These are phyloP conservation scores for Ilex aquifolium DNA, from an alignment of 257 asterid species.

Conservation along the genomic window DNA sequence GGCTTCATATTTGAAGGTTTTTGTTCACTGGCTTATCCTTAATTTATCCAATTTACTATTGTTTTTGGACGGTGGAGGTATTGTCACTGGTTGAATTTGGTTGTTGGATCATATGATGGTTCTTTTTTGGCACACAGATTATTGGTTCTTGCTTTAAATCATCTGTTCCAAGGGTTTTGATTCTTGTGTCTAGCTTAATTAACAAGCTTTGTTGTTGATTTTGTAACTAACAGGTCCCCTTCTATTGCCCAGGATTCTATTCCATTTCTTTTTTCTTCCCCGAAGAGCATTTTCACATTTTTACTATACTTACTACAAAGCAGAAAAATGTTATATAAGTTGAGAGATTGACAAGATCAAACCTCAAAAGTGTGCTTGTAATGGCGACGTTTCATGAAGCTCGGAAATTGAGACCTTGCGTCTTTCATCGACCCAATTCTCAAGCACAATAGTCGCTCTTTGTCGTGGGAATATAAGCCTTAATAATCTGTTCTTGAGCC, in stretches of 20 bases:
- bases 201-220: too few relatives aligned
- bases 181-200: not conserved
- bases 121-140: not conserved
- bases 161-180: not conserved
- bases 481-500: conserved; percentile 11
- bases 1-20: conserved; percentile 2
- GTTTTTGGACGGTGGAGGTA: not conserved
- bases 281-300: not conserved
- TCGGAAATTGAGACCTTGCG: conserved; percentile 17
- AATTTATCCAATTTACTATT: not conserved
- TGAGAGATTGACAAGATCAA: not conserved
- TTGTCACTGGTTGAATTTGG: too few relatives aligned
- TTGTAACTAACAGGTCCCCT: not conserved
- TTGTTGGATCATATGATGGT: not conserved
- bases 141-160: not conserved
- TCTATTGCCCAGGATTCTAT: not conserved
- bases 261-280: not conserved
- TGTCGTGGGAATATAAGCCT: conserved; percentile 12
- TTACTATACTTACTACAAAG: not conserved
- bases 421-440: conserved; percentile 31
- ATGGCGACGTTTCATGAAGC: conserved; percentile 23
- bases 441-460: conserved; percentile 23
- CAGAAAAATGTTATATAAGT: not conserved
- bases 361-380: conserved; percentile 28
- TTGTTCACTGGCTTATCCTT: not conserved